Evolutionary conservation across 495 filamentous ascomycete genomes (phyloP).

Genomic region (Penicillium egyptiacum): DNA sequence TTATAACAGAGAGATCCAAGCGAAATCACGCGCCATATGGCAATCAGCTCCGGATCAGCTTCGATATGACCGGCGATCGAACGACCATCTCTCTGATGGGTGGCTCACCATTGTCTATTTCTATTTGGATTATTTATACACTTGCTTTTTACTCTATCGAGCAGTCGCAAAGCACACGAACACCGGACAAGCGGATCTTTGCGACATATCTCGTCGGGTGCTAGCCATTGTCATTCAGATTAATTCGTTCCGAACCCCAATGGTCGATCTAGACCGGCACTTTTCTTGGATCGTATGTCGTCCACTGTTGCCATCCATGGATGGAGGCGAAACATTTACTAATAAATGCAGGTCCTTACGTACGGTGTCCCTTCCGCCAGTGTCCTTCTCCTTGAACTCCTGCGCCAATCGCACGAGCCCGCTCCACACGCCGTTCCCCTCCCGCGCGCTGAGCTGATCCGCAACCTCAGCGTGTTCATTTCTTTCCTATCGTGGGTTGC

Average conservation of each 20-base stretch:
- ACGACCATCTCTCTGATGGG: constrained; percentile 28
- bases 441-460: constrained; percentile 60
- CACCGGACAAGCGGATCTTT: constrained; percentile 49
- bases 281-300: constrained; percentile 57
- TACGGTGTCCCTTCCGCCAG: constrained; percentile 59
- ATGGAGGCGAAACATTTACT: constrained; percentile 19
- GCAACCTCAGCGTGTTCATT: constrained; percentile 63
- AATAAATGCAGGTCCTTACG: constrained; percentile 43
- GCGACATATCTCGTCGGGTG: constrained; percentile 54
- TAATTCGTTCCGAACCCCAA: constrained; percentile 48
- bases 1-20: constrained; percentile 33
- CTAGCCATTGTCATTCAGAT: constrained; percentile 47
- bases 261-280: constrained; percentile 51
- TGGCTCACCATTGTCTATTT: constrained; percentile 36
- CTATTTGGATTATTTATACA: constrained; percentile 55
- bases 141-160: constrained; percentile 59
- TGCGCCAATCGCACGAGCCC: constrained; percentile 53
- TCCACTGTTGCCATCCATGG: neutral
- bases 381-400: constrained; percentile 61
- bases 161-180: constrained; percentile 54
- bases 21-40: constrained; percentile 36
- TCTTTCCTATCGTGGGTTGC: constrained; percentile 56
- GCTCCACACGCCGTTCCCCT: constrained; percentile 36
- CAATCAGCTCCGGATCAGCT: constrained; percentile 33
- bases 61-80: constrained; percentile 36